These are phyloP conservation scores for Fraxinus xanthoxyloides DNA, from an alignment of 305 asterid species.

Conservation along the genomic window DNA sequence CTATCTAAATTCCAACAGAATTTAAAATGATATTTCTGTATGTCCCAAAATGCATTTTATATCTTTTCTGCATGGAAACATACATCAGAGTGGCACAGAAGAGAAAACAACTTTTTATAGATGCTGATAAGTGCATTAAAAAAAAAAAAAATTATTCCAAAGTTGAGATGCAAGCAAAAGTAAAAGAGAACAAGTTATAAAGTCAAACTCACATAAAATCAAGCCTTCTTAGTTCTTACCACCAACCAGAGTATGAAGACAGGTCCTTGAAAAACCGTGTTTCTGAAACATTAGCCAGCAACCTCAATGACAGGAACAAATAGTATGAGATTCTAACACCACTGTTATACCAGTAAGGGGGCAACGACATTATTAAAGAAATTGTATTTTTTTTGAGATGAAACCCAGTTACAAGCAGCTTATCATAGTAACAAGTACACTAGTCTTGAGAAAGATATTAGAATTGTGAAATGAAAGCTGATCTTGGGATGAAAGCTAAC, in stretches of 20 bases:
- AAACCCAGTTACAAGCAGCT: not conserved
- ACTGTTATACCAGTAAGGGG: not conserved
- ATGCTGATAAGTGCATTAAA: not conserved
- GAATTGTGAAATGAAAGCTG: not conserved
- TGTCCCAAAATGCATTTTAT: not conserved
- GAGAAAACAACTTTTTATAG: not conserved
- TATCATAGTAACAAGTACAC: not conserved
- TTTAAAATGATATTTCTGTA: not conserved
- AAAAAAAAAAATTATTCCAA: not conserved
- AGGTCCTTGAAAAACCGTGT: not conserved
- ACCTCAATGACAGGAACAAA: not conserved
- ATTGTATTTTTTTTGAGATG: not conserved
- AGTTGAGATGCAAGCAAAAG: not conserved
- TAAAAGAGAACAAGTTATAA: not conserved
- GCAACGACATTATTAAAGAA: not conserved
- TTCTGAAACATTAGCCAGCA: not conserved
- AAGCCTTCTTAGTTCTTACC: not conserved
- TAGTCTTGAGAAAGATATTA: not conserved
- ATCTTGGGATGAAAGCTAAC: not conserved
- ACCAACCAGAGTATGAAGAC: not conserved
- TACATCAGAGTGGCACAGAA: not conserved
- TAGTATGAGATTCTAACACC: not conserved
- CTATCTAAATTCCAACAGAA: not conserved
- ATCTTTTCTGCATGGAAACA: not conserved
- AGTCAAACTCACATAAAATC: not conserved